Base-by-base conservation (phyloP, 768 basidiomycete genomes). In the Suillus paluster region DNA sequence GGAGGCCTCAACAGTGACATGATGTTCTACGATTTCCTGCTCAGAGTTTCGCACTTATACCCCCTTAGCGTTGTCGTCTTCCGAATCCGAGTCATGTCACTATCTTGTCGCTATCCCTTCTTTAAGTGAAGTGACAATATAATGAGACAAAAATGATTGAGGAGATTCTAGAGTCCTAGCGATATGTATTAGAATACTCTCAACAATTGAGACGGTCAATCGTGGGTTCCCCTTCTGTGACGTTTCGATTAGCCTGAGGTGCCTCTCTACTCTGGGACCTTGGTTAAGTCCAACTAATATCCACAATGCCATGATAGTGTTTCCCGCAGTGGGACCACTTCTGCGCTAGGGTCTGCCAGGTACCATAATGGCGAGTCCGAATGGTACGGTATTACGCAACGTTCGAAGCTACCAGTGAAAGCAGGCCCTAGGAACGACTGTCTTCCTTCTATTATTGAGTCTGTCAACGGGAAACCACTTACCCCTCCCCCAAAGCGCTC, bases 331-430 rank as follows among this genome's bases (percentile, higher is more conserved):
- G 11, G n/a, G 15, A 27, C 19, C n/a, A n/a, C n/a, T 33, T n/a
- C 27, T 27, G 11, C 23, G 34, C 36, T 25, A 23, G 14, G 21
- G 8, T 38, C 53, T 54, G 15, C 36, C 17, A 19, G 53, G 10
- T 19, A 39, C 17, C 17, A 27, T 19, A 19, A 55, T 55, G 54
- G 25, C 38, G 23, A 39, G 17, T 19, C 17, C 17, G 17, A 12
- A 39, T 12, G 33, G 38, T 11, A 63, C 57, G 21, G 49, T 66
- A 21, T 67, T 74, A 42, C 60, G 53, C 19, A 74, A 77, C 39
- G 76, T 75, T 33, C 71, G 45, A 6, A 12, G 21, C 14, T 7
- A 19, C 11, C 10, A 30, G 19, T 30, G 27, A 50, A 50, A 30
- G 2, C 25, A 27, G 46, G 21, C 12, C 7, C 25, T 17, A 27